These are phyloP conservation scores for Rosa persica DNA, from an alignment of 306 rosid genomes.

Conservation along the genomic window DNA sequence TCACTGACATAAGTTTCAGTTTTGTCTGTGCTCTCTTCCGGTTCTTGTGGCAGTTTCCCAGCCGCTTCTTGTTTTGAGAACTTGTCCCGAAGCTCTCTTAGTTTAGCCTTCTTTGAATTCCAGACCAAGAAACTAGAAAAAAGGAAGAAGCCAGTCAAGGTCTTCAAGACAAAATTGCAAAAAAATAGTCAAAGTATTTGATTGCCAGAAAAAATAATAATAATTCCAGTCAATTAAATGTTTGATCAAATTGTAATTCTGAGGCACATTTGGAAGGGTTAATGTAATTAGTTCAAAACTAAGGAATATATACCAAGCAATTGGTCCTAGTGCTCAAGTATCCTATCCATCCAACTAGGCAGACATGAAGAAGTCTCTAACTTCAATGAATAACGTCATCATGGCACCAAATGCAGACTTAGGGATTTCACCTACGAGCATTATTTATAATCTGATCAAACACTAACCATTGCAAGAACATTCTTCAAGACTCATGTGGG, in stretches of 20 bases:
- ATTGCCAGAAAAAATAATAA: neutral
- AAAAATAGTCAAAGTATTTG: neutral
- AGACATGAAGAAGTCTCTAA: neutral
- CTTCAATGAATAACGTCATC: neutral
- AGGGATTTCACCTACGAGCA: neutral
- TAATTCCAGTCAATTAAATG: neutral
- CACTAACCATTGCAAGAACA: neutral
- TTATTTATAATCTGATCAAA: neutral
- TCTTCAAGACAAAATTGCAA: neutral
- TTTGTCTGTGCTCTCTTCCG: conserved; percentile 65
- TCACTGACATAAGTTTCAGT: conserved; percentile 69
- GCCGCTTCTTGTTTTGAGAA: conserved; percentile 37
- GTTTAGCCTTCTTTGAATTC: conserved; percentile 80
- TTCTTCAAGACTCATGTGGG: neutral
- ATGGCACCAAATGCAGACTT: neutral
- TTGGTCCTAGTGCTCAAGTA: neutral
- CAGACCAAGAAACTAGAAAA: conserved; percentile 77
- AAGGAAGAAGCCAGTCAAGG: conserved; percentile 26
- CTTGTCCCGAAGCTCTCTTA: conserved; percentile 72
- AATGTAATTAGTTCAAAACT: neutral
- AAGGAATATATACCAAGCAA: neutral
- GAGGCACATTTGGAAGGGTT: neutral
- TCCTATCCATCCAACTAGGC: neutral
- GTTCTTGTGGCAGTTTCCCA: conserved; percentile 54
- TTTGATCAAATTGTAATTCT: neutral